Evolutionary conservation across 352 stramenopile species (phyloP).

Genomic region (Blastocystis sp.): DNA sequence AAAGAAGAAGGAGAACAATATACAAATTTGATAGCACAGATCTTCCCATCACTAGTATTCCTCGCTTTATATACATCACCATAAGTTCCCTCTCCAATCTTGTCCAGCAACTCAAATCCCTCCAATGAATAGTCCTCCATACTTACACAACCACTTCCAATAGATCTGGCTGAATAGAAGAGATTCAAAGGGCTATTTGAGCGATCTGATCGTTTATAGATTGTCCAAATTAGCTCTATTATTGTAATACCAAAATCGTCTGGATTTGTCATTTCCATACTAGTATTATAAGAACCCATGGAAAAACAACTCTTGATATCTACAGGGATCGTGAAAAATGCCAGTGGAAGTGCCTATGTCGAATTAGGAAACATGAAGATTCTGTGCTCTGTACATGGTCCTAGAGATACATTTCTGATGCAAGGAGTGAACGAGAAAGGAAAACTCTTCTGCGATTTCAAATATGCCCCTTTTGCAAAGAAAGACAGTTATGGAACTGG

Average conservation of each 20-base stretch:
- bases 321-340: constrained; percentile 47
- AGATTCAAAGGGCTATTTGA: background rate
- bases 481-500: background rate
- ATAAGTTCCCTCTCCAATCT: constrained; percentile 61
- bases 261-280: background rate
- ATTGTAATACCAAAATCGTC: background rate
- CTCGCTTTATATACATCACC: constrained; percentile 59
- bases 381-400: constrained; percentile 44
- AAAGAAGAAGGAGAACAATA: background rate
- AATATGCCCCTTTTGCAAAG: constrained; percentile 54
- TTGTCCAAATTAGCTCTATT: background rate
- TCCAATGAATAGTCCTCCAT: constrained; percentile 50
- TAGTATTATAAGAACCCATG: background rate
- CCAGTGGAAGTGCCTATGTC: constrained; percentile 57
- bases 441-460: constrained; percentile 60
- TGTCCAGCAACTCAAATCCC: constrained; percentile 38
- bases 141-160: background rate
- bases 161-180: background rate
- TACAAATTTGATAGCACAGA: constrained; percentile 60
- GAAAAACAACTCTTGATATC: constrained; percentile 49
- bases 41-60: background rate
- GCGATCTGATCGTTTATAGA: background rate
- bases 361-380: constrained; percentile 63
- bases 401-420: constrained; percentile 25
- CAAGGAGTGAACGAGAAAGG: constrained; percentile 28